Evolutionary conservation across 225 moss, liverwort and hornwort species (phyloP), one percentile per base, ranked within the genome.

Genomic region (Physcomitrellopsis africana): DNA sequence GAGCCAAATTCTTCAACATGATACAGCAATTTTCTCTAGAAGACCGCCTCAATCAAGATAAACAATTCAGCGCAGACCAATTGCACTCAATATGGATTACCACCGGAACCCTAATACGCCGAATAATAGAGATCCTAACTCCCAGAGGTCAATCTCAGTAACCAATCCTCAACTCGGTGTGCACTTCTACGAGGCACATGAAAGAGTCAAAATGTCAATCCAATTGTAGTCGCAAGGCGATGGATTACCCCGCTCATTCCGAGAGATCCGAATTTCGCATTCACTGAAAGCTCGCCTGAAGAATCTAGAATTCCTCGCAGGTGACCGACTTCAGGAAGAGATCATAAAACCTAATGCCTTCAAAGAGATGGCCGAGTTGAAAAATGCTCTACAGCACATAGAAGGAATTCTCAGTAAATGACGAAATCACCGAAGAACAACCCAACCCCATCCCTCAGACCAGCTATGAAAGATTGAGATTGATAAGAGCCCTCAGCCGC

Each of bases 41-140:
- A 37, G 32, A 37, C 32, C 7, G 12, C 11, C 47, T 6, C 15
- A 11, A 18, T 60, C 61, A 70, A 51, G 18, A 32, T 13, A 69
- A 2, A 9, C 12, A 49, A 11, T 49, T 11, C 3, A 53, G 7
- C 47, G 2, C 70, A 54, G n/a, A 2, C 16, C 63, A 14, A 10
- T 42, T 37, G 63, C n/a, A 14, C n/a, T 10, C 41, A 45, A 43
- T 5, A 22, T 20, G 11, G 19, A 18, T 48, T 17, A 22, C 29
- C 55, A 51, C 53, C 26, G 9, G 11, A 82, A 53, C 65, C 76
- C 77, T 81, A 72, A 67, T 60, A 43, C 17, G 0, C 2, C 29
- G 52, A 70, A 56, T 10, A 12, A 17, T 60, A 61, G 49, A 61
- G 13, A 61, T 26, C 52, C 49, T 22, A 22, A 1, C 51, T 45